Percentiles rank a stretch among this genome's conserved stretches.
Evolutionary conservation across 371 early-diverging fungal species (phyloP).

Genomic region (Haplosporangium sp.): DNA sequence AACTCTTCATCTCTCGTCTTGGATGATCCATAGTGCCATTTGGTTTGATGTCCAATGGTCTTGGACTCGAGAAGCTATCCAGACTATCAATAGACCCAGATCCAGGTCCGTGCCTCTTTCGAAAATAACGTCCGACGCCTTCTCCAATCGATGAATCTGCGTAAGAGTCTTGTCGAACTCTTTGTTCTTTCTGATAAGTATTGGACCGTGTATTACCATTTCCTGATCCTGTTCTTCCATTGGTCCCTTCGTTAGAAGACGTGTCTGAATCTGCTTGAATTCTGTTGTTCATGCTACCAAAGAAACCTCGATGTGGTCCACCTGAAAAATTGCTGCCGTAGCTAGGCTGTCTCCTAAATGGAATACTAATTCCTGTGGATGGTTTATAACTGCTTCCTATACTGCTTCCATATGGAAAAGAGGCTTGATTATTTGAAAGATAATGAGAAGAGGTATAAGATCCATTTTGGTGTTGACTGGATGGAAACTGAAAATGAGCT

Average conservation of each 20-base stretch:
- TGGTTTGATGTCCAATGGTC: constrained; percentile 1
- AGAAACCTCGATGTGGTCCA: constrained; percentile 18
- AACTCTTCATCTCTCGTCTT: not conserved
- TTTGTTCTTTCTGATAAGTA: constrained; percentile 8
- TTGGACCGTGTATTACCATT: not conserved
- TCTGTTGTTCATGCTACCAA: constrained; percentile 9
- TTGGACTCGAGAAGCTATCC: constrained; percentile 13
- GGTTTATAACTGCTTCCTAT: constrained; percentile 28
- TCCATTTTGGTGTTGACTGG: constrained; percentile 13
- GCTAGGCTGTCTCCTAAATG: constrained; percentile 35
- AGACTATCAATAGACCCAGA: constrained; percentile 34
- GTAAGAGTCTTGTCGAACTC: constrained; percentile 26
- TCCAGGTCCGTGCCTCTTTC: constrained; percentile 23
- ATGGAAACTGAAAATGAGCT: constrained; percentile 16
- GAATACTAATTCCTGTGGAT: constrained; percentile 39
- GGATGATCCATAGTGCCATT: not conserved
- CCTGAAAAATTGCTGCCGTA: constrained; percentile 5
- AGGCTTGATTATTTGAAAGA: constrained; percentile 1
- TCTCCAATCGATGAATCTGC: constrained; percentile 47
- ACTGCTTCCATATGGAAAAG: constrained; percentile 21
- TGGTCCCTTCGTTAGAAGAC: constrained; percentile 22
- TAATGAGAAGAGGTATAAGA: constrained; percentile 5
- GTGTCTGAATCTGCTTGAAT: constrained; percentile 34
- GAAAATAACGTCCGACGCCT: constrained; percentile 44
- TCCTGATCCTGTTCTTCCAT: constrained; percentile 1